Percentiles rank a stretch among this genome's conserved stretches.
Conservation (phyloP, 768 basidiomycete genomes). For the Pholiota molesta region DNA sequence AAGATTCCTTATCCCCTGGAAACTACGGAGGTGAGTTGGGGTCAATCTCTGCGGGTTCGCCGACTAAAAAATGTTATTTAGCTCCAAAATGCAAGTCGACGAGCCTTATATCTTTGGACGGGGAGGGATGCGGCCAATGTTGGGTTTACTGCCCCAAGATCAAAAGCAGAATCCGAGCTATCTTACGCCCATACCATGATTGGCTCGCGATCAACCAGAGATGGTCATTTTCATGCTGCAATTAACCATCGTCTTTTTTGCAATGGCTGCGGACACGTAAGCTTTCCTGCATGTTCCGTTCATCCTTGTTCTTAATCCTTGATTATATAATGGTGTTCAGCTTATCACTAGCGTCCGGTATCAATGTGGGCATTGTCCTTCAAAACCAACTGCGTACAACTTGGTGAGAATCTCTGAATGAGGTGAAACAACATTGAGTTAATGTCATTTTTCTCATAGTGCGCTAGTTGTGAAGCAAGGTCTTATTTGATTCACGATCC, state of each 20-base stretch:
- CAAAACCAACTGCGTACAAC: constrained; percentile 68
- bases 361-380: constrained; percentile 91
- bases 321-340: constrained; percentile 35
- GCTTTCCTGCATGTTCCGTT: constrained; percentile 15
- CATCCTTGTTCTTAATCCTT: not conserved
- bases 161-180: constrained; percentile 59
- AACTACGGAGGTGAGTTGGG: constrained; percentile 56
- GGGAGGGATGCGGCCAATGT: constrained; percentile 73
- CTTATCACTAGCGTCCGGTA: constrained; percentile 78
- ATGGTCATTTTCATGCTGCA: constrained; percentile 32
- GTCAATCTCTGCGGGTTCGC: not conserved
- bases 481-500: constrained; percentile 86
- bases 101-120: constrained; percentile 77
- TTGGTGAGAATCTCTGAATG: constrained; percentile 54
- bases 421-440: constrained; percentile 7
- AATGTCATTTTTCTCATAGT: constrained; percentile 47
- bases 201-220: constrained; percentile 44
- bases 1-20: constrained; percentile 89
- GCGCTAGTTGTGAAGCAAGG: constrained; percentile 73
- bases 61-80: constrained; percentile 20
- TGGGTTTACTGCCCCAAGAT: constrained; percentile 44
- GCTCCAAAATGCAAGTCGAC: constrained; percentile 70
- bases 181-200: constrained; percentile 74
- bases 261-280: constrained; percentile 60
- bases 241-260: constrained; percentile 65